These are phyloP conservation scores for Golubevia sp. DNA, from an alignment of 1,284 basidiomycete genomes.

Conservation along the genomic window DNA sequence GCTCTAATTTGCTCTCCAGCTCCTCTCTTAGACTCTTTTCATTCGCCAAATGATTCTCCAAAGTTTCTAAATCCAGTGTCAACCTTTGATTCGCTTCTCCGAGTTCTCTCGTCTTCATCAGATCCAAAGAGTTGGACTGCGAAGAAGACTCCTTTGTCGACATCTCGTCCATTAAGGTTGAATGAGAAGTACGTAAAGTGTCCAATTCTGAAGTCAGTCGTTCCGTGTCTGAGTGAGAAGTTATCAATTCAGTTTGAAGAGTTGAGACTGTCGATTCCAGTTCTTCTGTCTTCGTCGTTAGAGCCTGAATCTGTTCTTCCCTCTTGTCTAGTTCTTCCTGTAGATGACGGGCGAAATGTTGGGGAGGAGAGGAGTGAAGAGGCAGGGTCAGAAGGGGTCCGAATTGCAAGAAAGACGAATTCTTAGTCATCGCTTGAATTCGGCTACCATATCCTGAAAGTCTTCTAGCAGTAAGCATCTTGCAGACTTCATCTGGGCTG, in stretches of 20 bases:
- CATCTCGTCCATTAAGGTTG: slow-evolving; percentile 1
- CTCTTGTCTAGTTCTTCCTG: slow-evolving; percentile 55
- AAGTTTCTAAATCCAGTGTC: slow-evolving; percentile 29
- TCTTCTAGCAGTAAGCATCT: too few species aligned
- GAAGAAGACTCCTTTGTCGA: background rate
- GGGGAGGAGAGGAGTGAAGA: too few species aligned
- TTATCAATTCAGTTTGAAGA: slow-evolving; percentile 28
- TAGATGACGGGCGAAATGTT: background rate
- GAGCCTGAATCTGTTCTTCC: slow-evolving; percentile 47
- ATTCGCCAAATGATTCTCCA: slow-evolving; percentile 22
- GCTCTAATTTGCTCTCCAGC: slow-evolving; percentile 72
- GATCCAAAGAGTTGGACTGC: background rate
- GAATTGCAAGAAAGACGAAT: background rate
- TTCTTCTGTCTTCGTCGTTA: slow-evolving; percentile 16
- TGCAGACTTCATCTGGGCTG: too few species aligned
- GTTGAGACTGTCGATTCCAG: slow-evolving; percentile 4
- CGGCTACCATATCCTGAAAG: too few species aligned
- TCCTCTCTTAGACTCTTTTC: slow-evolving; percentile 45
- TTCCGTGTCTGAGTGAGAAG: slow-evolving; percentile 27
- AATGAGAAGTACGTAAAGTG: slow-evolving; percentile 12
- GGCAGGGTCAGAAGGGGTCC: too few species aligned
- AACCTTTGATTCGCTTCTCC: slow-evolving; percentile 34
- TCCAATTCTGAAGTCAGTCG: slow-evolving; percentile 28
- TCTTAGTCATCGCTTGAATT: too few species aligned
- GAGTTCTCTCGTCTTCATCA: slow-evolving; percentile 17